phyloP scores from a whole-genome alignment of 2,329 filamentous ascomycete genomes.

The Plenodomus lindquistii region DNA sequence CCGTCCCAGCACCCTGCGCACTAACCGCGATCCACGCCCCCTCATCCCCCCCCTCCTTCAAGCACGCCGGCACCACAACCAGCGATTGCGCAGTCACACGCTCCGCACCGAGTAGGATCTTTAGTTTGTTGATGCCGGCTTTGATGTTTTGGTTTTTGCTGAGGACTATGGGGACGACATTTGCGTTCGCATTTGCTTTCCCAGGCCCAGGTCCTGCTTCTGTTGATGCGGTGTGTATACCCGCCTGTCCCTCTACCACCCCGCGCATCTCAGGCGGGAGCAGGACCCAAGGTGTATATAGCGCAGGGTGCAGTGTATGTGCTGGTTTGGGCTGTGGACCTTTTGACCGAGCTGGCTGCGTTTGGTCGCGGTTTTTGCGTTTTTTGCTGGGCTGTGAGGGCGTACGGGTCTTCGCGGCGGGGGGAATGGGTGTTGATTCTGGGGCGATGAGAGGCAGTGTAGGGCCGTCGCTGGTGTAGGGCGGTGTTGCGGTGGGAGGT shows the following conservation, averaged over 20 bases:
- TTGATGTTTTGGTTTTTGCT: slow-evolving; percentile 27
- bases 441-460: slow-evolving; percentile 20
- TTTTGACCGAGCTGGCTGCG: slow-evolving; percentile 3
- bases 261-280: slow-evolving; percentile 11
- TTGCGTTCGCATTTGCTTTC: too few species aligned
- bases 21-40: slow-evolving; percentile 19
- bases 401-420: neutral
- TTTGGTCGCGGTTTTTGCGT: slow-evolving; percentile 6
- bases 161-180: slow-evolving; percentile 18
- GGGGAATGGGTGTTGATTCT: neutral
- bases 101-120: slow-evolving; percentile 13
- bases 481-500: slow-evolving; percentile 6
- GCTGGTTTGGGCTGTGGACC: neutral
- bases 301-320: slow-evolving; percentile 12
- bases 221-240: slow-evolving; percentile 2
- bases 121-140: slow-evolving; percentile 18
- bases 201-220: too few species aligned
- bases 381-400: slow-evolving; percentile 3
- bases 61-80: slow-evolving; percentile 1
- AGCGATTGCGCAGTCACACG: neutral
- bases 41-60: neutral
- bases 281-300: slow-evolving; percentile 26
- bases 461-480: slow-evolving; percentile 27
- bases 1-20: slow-evolving; percentile 24
- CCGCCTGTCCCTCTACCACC: slow-evolving; percentile 4